phyloP scores from a whole-genome alignment of 805 yeast species.

The Saccharomyces paradoxus region DNA sequence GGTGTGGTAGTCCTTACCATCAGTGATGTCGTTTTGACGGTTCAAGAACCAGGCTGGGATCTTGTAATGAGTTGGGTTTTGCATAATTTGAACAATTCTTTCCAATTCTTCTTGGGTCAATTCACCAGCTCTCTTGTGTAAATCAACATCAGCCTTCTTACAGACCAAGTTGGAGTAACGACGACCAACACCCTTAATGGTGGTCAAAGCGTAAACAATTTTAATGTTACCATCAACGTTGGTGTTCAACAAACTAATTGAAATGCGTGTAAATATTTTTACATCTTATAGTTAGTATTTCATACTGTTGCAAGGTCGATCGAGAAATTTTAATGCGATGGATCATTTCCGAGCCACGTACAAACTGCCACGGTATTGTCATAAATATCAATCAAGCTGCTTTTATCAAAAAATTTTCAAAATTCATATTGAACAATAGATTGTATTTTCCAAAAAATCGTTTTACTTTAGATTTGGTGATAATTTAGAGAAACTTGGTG shows the following conservation, averaged over 20 bases:
- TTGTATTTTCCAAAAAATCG: neutral
- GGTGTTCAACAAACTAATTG: conserved; percentile 92
- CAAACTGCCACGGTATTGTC: neutral
- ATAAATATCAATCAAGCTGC: neutral
- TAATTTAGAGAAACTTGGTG: neutral
- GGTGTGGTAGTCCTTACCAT: conserved; percentile 98
- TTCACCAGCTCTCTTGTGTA: conserved; percentile 99
- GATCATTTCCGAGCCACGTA: neutral
- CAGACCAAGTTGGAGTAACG: conserved; percentile 99
- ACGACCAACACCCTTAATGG: conserved; percentile 99
- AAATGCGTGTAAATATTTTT: neutral
- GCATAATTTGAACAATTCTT: conserved; percentile 99
- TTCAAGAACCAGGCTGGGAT: conserved; percentile 99
- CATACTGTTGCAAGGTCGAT: neutral
- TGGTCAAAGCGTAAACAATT: conserved; percentile 99
- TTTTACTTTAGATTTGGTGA: neutral
- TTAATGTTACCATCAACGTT: conserved; percentile 99
- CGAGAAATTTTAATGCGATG: neutral
- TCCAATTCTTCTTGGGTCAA: conserved; percentile 99
- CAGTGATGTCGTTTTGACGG: conserved; percentile 97
- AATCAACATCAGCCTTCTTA: conserved; percentile 99
- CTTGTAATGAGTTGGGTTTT: conserved; percentile 98
- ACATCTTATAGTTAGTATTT: conserved; percentile 31
- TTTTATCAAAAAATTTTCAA: neutral
- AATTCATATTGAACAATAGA: neutral